Conservation (phyloP, 2,329 filamentous ascomycete genomes). For the Ophiostoma sp. region DNA sequence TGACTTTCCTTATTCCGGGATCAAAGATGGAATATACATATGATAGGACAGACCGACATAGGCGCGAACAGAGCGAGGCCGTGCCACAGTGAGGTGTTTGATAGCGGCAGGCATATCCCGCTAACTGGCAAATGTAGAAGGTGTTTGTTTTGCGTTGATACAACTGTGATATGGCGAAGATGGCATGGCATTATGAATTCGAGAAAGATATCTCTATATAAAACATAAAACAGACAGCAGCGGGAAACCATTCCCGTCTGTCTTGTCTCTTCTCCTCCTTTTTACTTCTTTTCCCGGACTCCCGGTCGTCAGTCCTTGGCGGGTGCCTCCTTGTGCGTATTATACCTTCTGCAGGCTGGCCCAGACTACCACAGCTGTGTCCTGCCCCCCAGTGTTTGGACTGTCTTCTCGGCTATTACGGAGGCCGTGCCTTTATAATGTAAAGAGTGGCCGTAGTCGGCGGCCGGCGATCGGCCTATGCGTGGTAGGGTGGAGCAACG, state of each 20-base stretch:
- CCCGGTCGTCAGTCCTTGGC: neutral
- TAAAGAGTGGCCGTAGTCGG: constrained; percentile 9
- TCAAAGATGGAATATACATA: neutral
- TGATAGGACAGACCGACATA: neutral
- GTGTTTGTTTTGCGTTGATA: neutral
- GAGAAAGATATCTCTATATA: neutral
- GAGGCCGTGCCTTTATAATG: neutral
- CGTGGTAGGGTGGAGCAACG: neutral
- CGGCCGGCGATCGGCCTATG: constrained; percentile 13
- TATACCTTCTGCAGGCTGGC: neutral
- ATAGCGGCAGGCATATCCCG: neutral
- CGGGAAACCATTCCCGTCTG: neutral
- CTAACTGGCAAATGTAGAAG: neutral
- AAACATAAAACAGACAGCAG: neutral
- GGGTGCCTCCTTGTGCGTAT: neutral
- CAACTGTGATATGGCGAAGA: neutral
- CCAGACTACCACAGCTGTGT: neutral
- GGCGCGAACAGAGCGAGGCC: neutral
- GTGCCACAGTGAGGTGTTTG: neutral
- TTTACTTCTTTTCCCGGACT: neutral
- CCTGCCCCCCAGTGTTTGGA: neutral
- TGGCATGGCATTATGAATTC: neutral
- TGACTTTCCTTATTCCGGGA: neutral
- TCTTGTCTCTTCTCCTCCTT: neutral
- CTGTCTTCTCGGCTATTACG: neutral